A percentile compares a stretch with the other conserved stretches of the same genome.
Evolutionary conservation across 495 filamentous ascomycete species (phyloP).

Genomic region (Podospora appendiculata): DNA sequence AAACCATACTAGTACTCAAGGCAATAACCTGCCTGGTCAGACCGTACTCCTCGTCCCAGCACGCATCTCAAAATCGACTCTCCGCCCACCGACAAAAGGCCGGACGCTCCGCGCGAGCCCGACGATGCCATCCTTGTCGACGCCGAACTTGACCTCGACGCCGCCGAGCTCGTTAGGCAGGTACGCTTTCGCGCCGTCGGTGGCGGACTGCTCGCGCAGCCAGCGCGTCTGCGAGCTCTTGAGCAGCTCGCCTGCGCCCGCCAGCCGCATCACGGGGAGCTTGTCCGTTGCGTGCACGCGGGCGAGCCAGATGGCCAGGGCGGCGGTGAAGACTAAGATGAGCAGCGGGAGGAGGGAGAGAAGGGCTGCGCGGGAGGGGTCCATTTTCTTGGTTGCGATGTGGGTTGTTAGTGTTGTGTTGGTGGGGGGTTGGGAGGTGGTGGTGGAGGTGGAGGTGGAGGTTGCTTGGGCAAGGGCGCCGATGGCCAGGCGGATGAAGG

Average conservation of each 20-base stretch:
- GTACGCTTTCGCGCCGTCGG: conserved; percentile 19
- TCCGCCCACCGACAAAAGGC: not conserved
- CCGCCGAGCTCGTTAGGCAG: conserved; percentile 15
- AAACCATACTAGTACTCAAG: no score
- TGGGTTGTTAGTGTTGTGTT: conserved; percentile 2
- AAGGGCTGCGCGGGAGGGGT: conserved; percentile 5
- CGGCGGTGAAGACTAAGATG: not conserved
- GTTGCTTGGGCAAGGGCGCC: conserved; percentile 19
- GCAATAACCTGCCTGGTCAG: not conserved
- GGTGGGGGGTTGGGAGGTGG: not conserved
- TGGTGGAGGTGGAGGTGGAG: not conserved
- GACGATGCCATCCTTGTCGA: conserved; percentile 12
- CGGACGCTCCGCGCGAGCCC: conserved; percentile 9
- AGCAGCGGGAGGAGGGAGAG: conserved; percentile 14
- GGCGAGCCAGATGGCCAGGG: conserved; percentile 4
- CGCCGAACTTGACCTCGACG: conserved; percentile 13
- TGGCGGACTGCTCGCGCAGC: conserved; percentile 10
- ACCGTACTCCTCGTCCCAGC: not conserved
- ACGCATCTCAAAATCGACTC: conserved; percentile 2
- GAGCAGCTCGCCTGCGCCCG: conserved; percentile 12
- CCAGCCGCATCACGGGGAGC: conserved; percentile 20
- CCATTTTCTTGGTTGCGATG: conserved; percentile 1
- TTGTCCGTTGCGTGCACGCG: conserved; percentile 1
- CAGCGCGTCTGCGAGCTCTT: conserved; percentile 21
- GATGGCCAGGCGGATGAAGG: conserved; percentile 18